A percentile compares a stretch with the other conserved stretches of the same genome.
These are phyloP conservation scores for Fistulina hepatica DNA, from an alignment of 1,284 basidiomycete genomes.

Conservation along the genomic window DNA sequence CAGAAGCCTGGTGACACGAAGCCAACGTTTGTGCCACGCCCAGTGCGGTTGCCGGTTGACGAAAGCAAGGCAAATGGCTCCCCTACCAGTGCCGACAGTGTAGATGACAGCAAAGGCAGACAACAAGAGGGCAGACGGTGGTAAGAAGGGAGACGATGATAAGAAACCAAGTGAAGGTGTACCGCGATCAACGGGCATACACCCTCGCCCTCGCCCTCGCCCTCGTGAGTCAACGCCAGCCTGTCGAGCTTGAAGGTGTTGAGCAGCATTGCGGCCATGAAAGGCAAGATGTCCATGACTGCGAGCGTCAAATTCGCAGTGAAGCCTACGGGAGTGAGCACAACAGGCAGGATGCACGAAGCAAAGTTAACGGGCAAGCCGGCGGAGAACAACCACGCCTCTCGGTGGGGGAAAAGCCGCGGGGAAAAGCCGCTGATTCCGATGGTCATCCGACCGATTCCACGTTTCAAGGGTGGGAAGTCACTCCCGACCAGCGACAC, in stretches of 20 bases:
- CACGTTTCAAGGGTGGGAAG: constrained; percentile 73
- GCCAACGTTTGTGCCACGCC: constrained; percentile 22
- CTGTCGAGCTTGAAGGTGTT: too few species aligned
- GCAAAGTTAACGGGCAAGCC: constrained; percentile 23
- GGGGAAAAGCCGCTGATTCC: constrained; percentile 30
- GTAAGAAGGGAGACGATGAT: too few species aligned
- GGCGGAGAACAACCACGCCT: constrained; percentile 13
- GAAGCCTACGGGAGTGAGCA: constrained; percentile 19
- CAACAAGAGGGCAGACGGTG: too few species aligned
- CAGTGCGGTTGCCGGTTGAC: too few species aligned
- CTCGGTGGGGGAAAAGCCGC: too few species aligned
- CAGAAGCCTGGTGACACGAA: constrained; percentile 36
- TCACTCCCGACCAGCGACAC: constrained; percentile 22
- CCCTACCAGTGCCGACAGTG: constrained; percentile 36
- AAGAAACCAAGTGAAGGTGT: too few species aligned
- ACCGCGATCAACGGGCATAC: too few species aligned
- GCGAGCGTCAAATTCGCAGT: constrained; percentile 20
- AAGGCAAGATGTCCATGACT: constrained; percentile 9
- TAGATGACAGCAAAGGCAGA: too few species aligned
- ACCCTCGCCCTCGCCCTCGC: too few species aligned
- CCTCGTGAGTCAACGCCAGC: too few species aligned
- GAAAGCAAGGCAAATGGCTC: constrained; percentile 15
- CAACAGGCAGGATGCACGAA: constrained; percentile 17
- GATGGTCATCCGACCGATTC: constrained; percentile 84
- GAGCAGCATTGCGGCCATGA: too few species aligned